These are phyloP conservation scores for Penicillium daleae DNA, from an alignment of 495 filamentous ascomycete genomes.

Conservation along the genomic window DNA sequence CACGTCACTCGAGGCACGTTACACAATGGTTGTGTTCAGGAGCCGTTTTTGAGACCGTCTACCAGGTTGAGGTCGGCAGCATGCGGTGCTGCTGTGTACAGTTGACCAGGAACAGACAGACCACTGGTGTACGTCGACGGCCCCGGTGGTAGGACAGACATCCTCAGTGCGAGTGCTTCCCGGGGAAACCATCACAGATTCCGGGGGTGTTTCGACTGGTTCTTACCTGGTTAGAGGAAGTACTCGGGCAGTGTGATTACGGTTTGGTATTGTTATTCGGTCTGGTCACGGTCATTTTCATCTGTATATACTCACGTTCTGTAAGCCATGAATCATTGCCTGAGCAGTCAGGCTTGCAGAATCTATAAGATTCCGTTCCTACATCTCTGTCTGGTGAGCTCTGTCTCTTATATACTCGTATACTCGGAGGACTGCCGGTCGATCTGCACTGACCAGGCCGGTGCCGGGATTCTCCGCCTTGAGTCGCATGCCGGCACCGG, in stretches of 20 bases:
- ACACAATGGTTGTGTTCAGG: not conserved
- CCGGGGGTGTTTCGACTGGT: not conserved
- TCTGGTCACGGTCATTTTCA: not conserved
- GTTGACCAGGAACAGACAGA: not conserved
- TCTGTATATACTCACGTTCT: not conserved
- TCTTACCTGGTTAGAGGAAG: not conserved
- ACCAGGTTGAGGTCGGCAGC: not conserved
- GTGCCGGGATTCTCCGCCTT: not conserved
- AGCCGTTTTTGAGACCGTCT: not conserved
- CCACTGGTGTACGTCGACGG: not conserved
- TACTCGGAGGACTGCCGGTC: not conserved
- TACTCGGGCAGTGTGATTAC: not conserved
- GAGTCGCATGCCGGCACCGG: not conserved
- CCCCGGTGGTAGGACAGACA: constrained; percentile 7
- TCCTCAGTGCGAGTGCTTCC: not conserved
- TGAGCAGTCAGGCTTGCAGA: not conserved
- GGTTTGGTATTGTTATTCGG: constrained; percentile 3
- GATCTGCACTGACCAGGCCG: not conserved
- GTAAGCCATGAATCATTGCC: not conserved
- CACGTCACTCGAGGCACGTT: not conserved
- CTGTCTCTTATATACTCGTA: not conserved
- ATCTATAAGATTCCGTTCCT: not conserved
- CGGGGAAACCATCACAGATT: not conserved
- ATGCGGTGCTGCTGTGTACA: not conserved
- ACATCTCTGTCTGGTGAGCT: not conserved